phyloP scores from a whole-genome alignment of 768 basidiomycete genomes.

The Mycena maculata region DNA sequence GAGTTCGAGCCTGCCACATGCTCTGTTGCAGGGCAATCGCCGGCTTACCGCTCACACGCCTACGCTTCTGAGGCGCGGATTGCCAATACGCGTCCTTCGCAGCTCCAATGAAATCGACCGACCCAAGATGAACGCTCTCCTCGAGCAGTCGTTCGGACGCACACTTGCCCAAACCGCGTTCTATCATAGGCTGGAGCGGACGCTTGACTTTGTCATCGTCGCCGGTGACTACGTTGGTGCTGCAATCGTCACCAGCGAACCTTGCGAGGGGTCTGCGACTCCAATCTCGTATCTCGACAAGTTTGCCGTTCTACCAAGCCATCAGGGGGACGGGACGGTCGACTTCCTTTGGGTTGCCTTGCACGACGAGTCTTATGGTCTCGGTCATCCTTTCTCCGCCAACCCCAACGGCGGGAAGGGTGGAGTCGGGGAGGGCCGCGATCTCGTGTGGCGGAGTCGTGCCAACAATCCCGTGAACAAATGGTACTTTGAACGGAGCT shows the following conservation, averaged over 20 bases:
- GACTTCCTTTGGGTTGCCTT: constrained; percentile 99
- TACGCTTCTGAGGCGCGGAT: constrained; percentile 89
- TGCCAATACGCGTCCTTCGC: constrained; percentile 87
- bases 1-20: constrained; percentile 94
- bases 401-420: constrained; percentile 96
- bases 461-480: constrained; percentile 97
- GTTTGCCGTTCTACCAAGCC: constrained; percentile 93
- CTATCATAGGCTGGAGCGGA: constrained; percentile 78
- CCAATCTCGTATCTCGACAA: constrained; percentile 96
- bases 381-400: constrained; percentile 91
- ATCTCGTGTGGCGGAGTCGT: constrained; percentile 95
- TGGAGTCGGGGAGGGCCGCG: constrained; percentile 90
- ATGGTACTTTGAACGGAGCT: constrained; percentile 98
- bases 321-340: constrained; percentile 98
- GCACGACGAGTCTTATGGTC: constrained; percentile 97
- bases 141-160: constrained; percentile 89
- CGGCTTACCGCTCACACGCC: constrained; percentile 92
- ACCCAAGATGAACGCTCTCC: constrained; percentile 77
- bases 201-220: constrained; percentile 91
- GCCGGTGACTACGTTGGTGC: constrained; percentile 97
- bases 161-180: constrained; percentile 79
- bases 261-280: constrained; percentile 45
- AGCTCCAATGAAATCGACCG: constrained; percentile 77
- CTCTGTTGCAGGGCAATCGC: constrained; percentile 87
- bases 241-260: constrained; percentile 87